Evolutionary conservation across 1,284 basidiomycete genomes (phyloP).

Genomic region (Ustilago trichophora): DNA sequence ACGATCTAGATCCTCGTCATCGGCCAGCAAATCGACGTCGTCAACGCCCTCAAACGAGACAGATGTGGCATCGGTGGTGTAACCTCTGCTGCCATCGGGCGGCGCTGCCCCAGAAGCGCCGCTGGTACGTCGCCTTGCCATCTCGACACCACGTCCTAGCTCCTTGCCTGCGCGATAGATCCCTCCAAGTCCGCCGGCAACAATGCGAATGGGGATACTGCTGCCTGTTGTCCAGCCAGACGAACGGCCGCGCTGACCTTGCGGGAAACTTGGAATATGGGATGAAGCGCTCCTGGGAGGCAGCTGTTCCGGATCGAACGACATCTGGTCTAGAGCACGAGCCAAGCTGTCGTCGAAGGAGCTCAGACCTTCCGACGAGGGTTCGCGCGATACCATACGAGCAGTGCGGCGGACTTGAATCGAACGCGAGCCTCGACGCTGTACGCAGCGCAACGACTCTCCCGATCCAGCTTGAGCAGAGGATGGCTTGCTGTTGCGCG

Average conservation of each 20-base stretch:
- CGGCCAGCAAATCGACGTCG: conserved; percentile 34
- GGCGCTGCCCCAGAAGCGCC: conserved; percentile 7
- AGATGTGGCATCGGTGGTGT: conserved; percentile 3
- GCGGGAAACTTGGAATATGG: conserved; percentile 43
- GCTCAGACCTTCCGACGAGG: conserved; percentile 7
- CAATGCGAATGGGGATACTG: conserved; percentile 48
- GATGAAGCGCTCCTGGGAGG: conserved; percentile 24
- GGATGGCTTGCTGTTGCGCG: neutral
- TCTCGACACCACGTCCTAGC: conserved; percentile 43
- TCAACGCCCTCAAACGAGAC: conserved; percentile 38
- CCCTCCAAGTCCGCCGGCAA: conserved; percentile 42
- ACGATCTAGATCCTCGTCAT: conserved; percentile 4
- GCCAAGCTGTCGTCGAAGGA: conserved; percentile 35
- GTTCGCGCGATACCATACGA: conserved; percentile 24
- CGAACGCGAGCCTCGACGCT: conserved; percentile 16
- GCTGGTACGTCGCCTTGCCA: conserved; percentile 31
- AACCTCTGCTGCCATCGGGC: neutral
- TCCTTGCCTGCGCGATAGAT: conserved; percentile 43
- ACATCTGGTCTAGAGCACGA: conserved; percentile 31
- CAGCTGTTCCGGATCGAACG: conserved; percentile 17
- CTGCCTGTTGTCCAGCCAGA: conserved; percentile 36
- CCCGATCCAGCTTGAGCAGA: neutral
- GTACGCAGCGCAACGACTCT: conserved; percentile 9
- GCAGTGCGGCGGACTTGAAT: conserved; percentile 36
- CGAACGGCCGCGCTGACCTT: conserved; percentile 37